Evolutionary conservation across 495 filamentous ascomycete species (phyloP).

Genomic region (Aspergillus indologenus): DNA sequence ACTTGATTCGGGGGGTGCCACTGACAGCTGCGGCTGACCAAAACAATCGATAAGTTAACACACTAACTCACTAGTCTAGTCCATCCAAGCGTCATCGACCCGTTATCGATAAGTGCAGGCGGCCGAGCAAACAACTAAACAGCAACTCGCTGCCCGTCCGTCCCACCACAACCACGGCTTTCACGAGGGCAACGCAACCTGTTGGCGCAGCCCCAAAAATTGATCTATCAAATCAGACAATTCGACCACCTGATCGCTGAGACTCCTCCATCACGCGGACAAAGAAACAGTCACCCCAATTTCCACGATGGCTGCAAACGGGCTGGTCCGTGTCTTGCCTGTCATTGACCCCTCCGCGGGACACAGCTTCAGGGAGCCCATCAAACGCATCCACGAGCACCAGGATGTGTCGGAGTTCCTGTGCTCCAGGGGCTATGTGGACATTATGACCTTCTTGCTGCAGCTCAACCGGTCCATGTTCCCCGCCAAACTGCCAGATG

Average conservation of each 20-base stretch:
- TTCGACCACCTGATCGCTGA: too few relatives aligned
- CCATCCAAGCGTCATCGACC: not conserved
- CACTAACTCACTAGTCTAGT: too few relatives aligned
- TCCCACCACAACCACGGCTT: not conserved
- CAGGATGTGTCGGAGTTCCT: conserved; percentile 76
- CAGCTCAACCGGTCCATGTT: conserved; percentile 89
- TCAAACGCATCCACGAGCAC: conserved; percentile 78
- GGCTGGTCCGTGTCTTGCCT: conserved; percentile 29
- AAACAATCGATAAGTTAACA: not conserved
- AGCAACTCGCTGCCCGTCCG: not conserved
- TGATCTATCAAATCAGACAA: not conserved
- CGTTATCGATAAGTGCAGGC: not conserved
- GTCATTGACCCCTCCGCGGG: conserved; percentile 26
- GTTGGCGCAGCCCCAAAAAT: not conserved
- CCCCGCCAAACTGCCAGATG: conserved; percentile 50
- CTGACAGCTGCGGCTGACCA: not conserved
- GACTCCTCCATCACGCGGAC: too few relatives aligned
- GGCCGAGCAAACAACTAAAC: not conserved
- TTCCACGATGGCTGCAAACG: conserved; percentile 26
- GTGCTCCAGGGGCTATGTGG: conserved; percentile 72
- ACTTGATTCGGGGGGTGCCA: not conserved
- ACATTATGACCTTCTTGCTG: conserved; percentile 80
- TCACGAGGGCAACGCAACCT: not conserved
- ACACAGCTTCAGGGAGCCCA: conserved; percentile 34
- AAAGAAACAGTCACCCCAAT: too few relatives aligned